phyloP scores from a whole-genome alignment of 2,329 filamentous ascomycete species.

The Pseudogymnoascus sp. region DNA sequence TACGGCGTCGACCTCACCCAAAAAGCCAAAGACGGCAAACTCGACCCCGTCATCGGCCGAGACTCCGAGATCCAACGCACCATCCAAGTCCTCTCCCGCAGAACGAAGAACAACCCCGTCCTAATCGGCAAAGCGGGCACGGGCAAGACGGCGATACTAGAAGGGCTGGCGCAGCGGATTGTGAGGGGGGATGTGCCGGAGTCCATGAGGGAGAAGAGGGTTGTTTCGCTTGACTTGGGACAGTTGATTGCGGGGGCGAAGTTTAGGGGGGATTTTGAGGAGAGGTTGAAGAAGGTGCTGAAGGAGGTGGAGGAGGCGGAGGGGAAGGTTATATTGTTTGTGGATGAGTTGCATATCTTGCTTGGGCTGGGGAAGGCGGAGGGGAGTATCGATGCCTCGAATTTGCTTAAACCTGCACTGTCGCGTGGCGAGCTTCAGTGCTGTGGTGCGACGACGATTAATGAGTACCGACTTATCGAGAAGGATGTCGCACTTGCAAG shows the following conservation, averaged over 20 bases:
- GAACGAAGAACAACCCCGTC: constrained; percentile 83
- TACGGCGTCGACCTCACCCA: constrained; percentile 87
- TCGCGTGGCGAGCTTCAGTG: constrained; percentile 89
- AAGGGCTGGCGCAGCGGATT: constrained; percentile 83
- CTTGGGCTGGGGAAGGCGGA: constrained; percentile 91
- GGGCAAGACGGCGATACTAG: constrained; percentile 87
- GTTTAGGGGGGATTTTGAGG: constrained; percentile 92
- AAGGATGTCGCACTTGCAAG: constrained; percentile 91
- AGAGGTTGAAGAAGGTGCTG: constrained; percentile 81
- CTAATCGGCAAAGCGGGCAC: constrained; percentile 83
- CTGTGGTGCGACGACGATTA: constrained; percentile 87
- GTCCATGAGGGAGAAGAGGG: constrained; percentile 88
- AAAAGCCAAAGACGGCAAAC: constrained; percentile 74
- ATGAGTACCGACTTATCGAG: constrained; percentile 87
- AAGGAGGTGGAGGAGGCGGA: constrained; percentile 85
- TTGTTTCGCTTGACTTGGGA: constrained; percentile 80
- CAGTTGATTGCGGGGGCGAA: constrained; percentile 93
- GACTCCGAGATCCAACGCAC: constrained; percentile 88
- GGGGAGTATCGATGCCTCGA: constrained; percentile 93
- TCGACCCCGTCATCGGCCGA: constrained; percentile 92
- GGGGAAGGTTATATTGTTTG: constrained; percentile 85
- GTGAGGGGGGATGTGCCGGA: constrained; percentile 90
- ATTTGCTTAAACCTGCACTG: constrained; percentile 87
- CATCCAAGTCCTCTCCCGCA: constrained; percentile 83
- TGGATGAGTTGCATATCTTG: constrained; percentile 88